phyloP scores from a whole-genome alignment of 371 early-diverging fungal species.

The Coemansia sp. region DNA sequence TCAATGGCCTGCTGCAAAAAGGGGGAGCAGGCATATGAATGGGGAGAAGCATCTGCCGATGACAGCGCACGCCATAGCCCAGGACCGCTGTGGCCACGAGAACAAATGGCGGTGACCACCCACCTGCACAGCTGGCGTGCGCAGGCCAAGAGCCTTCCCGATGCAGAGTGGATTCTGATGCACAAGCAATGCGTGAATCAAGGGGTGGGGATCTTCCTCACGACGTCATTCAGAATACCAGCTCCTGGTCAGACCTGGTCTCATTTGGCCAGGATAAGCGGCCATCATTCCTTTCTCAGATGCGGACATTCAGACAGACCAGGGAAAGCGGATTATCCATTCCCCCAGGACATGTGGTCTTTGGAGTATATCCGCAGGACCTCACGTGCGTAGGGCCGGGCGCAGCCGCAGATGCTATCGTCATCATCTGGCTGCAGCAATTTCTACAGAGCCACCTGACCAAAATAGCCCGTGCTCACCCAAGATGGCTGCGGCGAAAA shows the following conservation, averaged over 20 bases:
- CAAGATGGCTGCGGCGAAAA: constrained; percentile 5
- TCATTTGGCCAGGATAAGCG: neutral
- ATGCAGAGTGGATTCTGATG: neutral
- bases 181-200: neutral
- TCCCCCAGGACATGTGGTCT: constrained; percentile 5
- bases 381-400: neutral
- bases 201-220: neutral
- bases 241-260: neutral
- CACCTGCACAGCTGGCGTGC: neutral
- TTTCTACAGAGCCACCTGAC: constrained; percentile 5
- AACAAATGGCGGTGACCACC: neutral
- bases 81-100: neutral
- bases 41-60: neutral
- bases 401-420: neutral
- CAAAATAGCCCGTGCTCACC: neutral
- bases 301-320: neutral
- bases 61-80: too few species aligned
- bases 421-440: neutral
- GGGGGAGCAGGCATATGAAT: neutral
- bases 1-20: constrained; percentile 2
- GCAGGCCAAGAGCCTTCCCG: neutral
- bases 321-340: neutral
- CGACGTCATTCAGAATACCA: neutral
- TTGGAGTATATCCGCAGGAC: neutral
- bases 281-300: neutral